A percentile compares a stretch with the other conserved stretches of the same genome.
These are phyloP conservation scores for Fonsecaea erecta DNA, from an alignment of 2,329 filamentous ascomycete species.

Conservation along the genomic window DNA sequence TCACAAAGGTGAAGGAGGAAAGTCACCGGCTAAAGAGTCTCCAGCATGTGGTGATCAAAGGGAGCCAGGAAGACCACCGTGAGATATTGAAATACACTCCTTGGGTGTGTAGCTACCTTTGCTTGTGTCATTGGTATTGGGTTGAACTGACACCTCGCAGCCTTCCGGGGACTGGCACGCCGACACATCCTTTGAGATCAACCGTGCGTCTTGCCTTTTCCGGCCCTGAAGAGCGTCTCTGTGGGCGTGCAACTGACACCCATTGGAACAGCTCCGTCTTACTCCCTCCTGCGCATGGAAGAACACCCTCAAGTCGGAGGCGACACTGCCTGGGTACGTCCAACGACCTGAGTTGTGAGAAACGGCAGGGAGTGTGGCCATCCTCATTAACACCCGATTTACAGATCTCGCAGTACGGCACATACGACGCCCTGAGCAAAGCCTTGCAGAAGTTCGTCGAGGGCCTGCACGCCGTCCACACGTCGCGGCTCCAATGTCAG, in stretches of 20 bases:
- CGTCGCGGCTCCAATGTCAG: constrained; percentile 44
- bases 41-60: constrained; percentile 51
- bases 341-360: neutral
- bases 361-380: neutral
- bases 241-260: neutral
- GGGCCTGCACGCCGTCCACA: constrained; percentile 36
- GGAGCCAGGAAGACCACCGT: constrained; percentile 53
- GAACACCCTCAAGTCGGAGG: constrained; percentile 35
- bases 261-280: constrained; percentile 37
- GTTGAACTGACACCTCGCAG: neutral
- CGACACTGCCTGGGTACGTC: constrained; percentile 37
- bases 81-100: constrained; percentile 54
- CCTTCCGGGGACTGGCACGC: constrained; percentile 34
- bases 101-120: constrained; percentile 41
- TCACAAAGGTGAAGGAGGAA: neutral
- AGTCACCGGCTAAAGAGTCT: neutral
- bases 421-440: constrained; percentile 37
- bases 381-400: neutral
- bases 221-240: no score
- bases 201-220: constrained; percentile 35
- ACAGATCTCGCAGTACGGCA: constrained; percentile 41
- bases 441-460: constrained; percentile 34
- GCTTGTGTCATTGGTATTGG: neutral
- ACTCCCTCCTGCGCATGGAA: constrained; percentile 37
- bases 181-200: constrained; percentile 39